Evolutionary conservation across 352 stramenopile genomes (phyloP), one percentile per base, ranked within the genome.

Genomic region (Paralagenidium karlingii): DNA sequence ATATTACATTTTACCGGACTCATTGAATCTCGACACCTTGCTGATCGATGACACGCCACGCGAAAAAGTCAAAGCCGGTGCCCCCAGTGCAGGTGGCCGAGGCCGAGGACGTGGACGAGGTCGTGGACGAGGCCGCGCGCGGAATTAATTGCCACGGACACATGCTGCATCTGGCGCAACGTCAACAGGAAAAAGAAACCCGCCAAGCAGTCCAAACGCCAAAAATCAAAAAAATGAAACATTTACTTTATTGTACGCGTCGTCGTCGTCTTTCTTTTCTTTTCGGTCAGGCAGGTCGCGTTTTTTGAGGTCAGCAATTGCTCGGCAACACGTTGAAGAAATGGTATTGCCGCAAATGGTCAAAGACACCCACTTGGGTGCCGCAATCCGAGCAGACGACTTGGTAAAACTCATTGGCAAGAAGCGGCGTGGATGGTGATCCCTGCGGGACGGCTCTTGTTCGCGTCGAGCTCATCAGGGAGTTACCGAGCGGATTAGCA

Each of bases 1-100:
- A 43, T 95, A 89, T 63, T 90, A 95, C 54, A 95, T 96, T 68
- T 68, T 96, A 45, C 85, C 83, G 37, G 82, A 96, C 56, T 96
- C 84, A 50, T 70, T 99, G 20, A 99, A 99, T 71, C 75, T 99
- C 30, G 95, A 99, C 75, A 96, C 94, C 38, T 60, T 99, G 24
- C 70, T 99, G 49, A 95, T 99, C 30, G 95, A 99, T 53, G 96
- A 99, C 68, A 91, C 85, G 30, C 91, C 92, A 7, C 97, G 98
- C 49, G 86, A 98, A 56, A 94, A 94, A 49, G 83, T 89, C 31
- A 88, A 92, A 55, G 68, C 69, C 3, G 61, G 68, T 43, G 56
- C 58, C 36, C 57, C 68, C 26, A 55, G 75, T 22, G 57, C 66
- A 13, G 74, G 65, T 12, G 73, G 74, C 6, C 69, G 88, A 46